These are phyloP conservation scores for Boletus pseudopeckii DNA, from an alignment of 768 basidiomycete species.

Conservation along the genomic window DNA sequence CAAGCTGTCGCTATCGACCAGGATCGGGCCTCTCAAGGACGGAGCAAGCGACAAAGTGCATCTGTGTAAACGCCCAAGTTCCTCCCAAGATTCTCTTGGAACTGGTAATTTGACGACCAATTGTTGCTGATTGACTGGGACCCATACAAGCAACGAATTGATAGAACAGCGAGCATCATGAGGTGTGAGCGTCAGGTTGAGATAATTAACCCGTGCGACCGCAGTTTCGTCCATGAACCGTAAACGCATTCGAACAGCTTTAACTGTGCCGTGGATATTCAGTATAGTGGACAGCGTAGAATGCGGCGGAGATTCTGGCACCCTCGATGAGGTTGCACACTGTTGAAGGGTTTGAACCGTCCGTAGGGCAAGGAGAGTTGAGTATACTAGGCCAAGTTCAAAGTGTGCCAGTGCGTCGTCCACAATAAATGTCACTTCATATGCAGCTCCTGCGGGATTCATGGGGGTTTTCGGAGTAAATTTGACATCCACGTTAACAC, in stretches of 20 bases:
- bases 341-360: constrained; percentile 43
- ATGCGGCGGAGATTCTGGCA: constrained; percentile 17
- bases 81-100: constrained; percentile 61
- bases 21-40: constrained; percentile 38
- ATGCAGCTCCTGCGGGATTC: constrained; percentile 21
- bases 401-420: constrained; percentile 52
- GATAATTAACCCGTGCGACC: constrained; percentile 35
- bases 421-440: constrained; percentile 46
- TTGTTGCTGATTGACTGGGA: constrained; percentile 43
- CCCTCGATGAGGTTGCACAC: constrained; percentile 14
- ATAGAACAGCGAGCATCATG: constrained; percentile 32
- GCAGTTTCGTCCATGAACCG: constrained; percentile 48
- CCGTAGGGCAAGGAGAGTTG: constrained; percentile 56
- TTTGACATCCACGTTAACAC: constrained; percentile 29
- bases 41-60: constrained; percentile 42
- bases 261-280: constrained; percentile 34
- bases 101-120: constrained; percentile 31
- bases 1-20: constrained; percentile 57
- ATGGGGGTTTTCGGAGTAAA: constrained; percentile 11
- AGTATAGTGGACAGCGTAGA: constrained; percentile 15
- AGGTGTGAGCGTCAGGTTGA: constrained; percentile 18
- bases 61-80: constrained; percentile 57
- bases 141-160: constrained; percentile 51
- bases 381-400: constrained; percentile 68
- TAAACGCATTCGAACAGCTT: constrained; percentile 46